A percentile compares a stretch with the other conserved stretches of the same genome.
These are phyloP conservation scores for Cardamine chenopodiifolia DNA, from an alignment of 345 rosid species.

Conservation along the genomic window DNA sequence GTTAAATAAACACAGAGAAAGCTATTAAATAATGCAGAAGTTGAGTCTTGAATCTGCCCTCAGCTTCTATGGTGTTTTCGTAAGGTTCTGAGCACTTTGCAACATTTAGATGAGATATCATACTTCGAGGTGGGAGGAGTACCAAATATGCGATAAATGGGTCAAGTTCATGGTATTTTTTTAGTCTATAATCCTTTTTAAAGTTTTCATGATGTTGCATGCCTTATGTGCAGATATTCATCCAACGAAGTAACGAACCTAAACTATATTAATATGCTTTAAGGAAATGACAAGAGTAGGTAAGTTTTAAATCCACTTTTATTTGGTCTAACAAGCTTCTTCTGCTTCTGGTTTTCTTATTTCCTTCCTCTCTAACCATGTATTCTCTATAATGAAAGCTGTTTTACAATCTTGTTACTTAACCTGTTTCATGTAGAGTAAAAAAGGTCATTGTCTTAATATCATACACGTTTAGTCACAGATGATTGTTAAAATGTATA, in stretches of 20 bases:
- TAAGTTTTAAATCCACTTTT: constrained; percentile 15
- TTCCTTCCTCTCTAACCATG: constrained; percentile 5
- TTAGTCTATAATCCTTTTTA: constrained; percentile 16
- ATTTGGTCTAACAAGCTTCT: constrained; percentile 28
- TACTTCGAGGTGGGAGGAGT: constrained; percentile 28
- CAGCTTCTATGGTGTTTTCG: constrained; percentile 24
- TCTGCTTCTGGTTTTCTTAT: constrained; percentile 16
- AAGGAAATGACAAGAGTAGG: constrained; percentile 39
- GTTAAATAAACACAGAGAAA: constrained; percentile 13
- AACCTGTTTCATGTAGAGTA: constrained; percentile 16
- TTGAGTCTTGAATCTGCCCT: constrained; percentile 18
- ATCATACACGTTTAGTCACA: too few species aligned
- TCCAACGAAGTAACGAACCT: constrained; percentile 35
- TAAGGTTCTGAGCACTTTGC: constrained; percentile 27
- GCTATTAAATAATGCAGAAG: constrained; percentile 25
- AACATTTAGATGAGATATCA: constrained; percentile 21
- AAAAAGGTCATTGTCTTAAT: too few species aligned
- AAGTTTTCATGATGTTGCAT: constrained; percentile 32
- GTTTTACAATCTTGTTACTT: constrained; percentile 2
- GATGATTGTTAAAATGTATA: constrained; percentile 3
- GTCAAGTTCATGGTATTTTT: constrained; percentile 35
- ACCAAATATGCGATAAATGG: constrained; percentile 22
- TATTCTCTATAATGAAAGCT: constrained; percentile 24
- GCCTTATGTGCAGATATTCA: constrained; percentile 44
- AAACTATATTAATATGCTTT: constrained; percentile 34